Evolutionary conservation across 2,329 filamentous ascomycete genomes (phyloP).

Genomic region (Talaromyces atroroseus): DNA sequence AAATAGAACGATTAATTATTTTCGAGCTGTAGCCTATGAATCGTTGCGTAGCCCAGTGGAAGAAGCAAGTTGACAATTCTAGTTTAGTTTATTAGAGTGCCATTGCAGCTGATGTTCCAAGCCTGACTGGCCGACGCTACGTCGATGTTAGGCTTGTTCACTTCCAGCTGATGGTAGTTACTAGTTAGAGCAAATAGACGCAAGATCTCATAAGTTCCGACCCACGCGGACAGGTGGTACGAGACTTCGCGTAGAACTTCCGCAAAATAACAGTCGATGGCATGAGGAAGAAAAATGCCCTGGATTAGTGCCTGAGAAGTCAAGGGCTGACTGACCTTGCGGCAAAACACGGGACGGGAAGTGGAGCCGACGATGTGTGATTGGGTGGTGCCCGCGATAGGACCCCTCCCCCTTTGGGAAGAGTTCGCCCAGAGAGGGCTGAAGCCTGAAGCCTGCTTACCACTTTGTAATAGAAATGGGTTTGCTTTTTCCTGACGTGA

Average conservation of each 20-base stretch:
- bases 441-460: not conserved
- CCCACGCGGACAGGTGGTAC: not conserved
- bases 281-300: too few relatives aligned
- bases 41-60: not conserved
- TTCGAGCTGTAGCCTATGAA: not conserved
- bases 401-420: not conserved
- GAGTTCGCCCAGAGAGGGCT: not conserved
- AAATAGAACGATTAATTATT: not conserved
- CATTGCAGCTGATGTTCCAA: not conserved
- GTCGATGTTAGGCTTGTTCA: not conserved
- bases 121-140: not conserved
- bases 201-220: not conserved
- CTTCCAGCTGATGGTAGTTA: not conserved
- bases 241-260: not conserved
- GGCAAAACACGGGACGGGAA: conserved; percentile 8
- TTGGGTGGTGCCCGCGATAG: not conserved
- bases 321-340: not conserved
- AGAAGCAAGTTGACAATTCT: not conserved
- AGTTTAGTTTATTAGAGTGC: not conserved
- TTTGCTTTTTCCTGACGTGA: too few relatives aligned
- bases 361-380: conserved; percentile 5
- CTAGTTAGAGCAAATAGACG: not conserved
- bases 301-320: not conserved
- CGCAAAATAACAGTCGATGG: too few relatives aligned
- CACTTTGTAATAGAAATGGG: too few relatives aligned